Evolutionary conservation across 2,329 filamentous ascomycete genomes (phyloP).

Genomic region (Cladosporium austrohemisphaericum): DNA sequence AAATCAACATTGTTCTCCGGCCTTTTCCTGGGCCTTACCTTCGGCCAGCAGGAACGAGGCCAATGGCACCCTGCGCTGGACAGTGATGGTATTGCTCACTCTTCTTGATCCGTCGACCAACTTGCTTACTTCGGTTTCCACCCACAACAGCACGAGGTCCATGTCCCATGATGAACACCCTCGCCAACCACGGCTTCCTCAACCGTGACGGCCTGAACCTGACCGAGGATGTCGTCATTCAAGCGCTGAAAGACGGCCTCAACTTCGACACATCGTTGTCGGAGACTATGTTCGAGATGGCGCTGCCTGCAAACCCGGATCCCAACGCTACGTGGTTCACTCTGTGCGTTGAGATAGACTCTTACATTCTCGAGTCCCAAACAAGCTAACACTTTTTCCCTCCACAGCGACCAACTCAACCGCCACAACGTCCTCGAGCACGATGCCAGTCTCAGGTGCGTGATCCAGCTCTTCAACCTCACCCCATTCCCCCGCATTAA

Average conservation of each 20-base stretch:
- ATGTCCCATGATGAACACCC: constrained; percentile 17
- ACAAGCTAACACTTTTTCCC: too few relatives aligned
- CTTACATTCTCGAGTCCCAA: neutral
- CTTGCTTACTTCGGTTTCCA: neutral
- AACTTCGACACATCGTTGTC: constrained; percentile 20
- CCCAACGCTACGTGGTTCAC: constrained; percentile 23
- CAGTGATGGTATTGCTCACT: neutral
- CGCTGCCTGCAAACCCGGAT: constrained; percentile 20
- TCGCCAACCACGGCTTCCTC: constrained; percentile 24
- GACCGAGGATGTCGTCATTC: constrained; percentile 18
- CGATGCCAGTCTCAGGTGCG: constrained; percentile 19
- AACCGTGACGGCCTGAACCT: constrained; percentile 22
- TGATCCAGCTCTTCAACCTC: neutral
- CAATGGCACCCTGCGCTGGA: constrained; percentile 11
- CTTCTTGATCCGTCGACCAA: neutral
- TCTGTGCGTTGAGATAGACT: constrained; percentile 2
- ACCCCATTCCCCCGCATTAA: neutral
- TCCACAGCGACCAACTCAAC: constrained; percentile 16
- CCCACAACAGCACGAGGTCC: constrained; percentile 4
- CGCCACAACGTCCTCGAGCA: constrained; percentile 22
- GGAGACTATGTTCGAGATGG: constrained; percentile 22
- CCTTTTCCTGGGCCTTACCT: neutral
- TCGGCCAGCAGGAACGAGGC: neutral
- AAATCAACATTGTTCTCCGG: neutral
- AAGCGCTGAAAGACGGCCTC: constrained; percentile 19